Evolutionary conservation across 2,329 filamentous ascomycete species (phyloP), one percentile per base, ranked within the genome.

Genomic region (Cercospora brassicicola): DNA sequence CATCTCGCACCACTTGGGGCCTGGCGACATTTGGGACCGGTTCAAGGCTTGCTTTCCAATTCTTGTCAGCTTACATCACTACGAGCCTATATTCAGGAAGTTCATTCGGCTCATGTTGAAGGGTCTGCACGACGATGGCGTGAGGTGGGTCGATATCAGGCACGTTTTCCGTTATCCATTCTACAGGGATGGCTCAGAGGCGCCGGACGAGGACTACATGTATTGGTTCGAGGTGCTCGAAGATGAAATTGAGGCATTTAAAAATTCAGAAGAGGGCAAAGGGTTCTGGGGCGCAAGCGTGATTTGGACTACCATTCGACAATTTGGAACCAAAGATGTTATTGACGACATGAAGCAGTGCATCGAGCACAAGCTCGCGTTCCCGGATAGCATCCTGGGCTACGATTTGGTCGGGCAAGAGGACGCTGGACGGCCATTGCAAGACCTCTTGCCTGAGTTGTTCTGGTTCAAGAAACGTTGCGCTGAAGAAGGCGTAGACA

Each of bases 401-500:
- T 97, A 93, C 79, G 94, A 98, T 79, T 82, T 97, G 9, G 93
- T 97, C 4, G 94, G 93, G 0, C 91, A 94, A 79, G 94, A 97
- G 82, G 91, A 96, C 76, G 79, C 85, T 0, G 94, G 93, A 0
- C 87, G 91, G 11, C 86, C 93, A 0, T 86, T 97, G 28, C 84
- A 86, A 31, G 91, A 95, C 72, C 82, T 96, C 3, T 85, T 94
- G 0, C 93, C 94, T 0, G 88, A 96, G 75, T 83, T 98, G 0
- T 94, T 97, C 79, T 97, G 93, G 93, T 97, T 98, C 85, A 89
- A 90, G 71, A 94, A 94, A 79, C 88, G 90, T 74, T 97, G 93
- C 78, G 87, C 88, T 0, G 85, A 91, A 76, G 90, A 93, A 75
- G 88, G 87, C 2, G 87, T 97, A 42, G 88, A 93, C 60, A 89